Percentiles rank a stretch among this genome's conserved stretches.
Conservation (phyloP, 306 rosid genomes). For the Elaeagnus macrophylla region DNA sequence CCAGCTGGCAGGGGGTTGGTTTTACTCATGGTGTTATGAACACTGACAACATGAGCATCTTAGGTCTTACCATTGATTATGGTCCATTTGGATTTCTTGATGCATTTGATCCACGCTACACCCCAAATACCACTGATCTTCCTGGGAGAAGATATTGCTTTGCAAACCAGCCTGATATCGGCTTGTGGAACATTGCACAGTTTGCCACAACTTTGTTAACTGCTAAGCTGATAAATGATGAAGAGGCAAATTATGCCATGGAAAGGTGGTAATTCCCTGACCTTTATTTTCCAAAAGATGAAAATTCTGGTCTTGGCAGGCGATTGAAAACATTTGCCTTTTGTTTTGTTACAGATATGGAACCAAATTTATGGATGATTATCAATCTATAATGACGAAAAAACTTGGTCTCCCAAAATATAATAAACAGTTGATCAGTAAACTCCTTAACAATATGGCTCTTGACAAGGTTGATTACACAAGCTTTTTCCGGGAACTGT, state of each 20-base stretch:
- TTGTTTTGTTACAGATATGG: constrained; percentile 60
- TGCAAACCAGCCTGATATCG: constrained; percentile 96
- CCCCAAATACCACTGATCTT: constrained; percentile 96
- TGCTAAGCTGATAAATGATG: constrained; percentile 71
- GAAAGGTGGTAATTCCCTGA: constrained; percentile 61
- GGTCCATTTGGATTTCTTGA: constrained; percentile 99
- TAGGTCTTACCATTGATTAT: constrained; percentile 93
- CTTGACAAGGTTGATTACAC: constrained; percentile 98
- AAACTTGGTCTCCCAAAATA: constrained; percentile 93
- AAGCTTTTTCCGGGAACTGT: constrained; percentile 71
- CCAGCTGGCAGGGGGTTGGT: constrained; percentile 97
- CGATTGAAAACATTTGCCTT: constrained; percentile 12
- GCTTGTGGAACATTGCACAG: constrained; percentile 92
- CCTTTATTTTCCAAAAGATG: constrained; percentile 1
- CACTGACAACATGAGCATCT: constrained; percentile 96
- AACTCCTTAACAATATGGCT: constrained; percentile 89
- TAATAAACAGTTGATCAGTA: constrained; percentile 75
- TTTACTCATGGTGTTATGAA: constrained; percentile 98
- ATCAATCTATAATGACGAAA: constrained; percentile 87
- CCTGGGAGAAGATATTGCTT: constrained; percentile 98
- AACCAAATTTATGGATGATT: constrained; percentile 87
- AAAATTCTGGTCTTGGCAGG: constrained; percentile 3
- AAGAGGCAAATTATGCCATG: constrained; percentile 90
- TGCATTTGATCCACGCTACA: constrained; percentile 96
- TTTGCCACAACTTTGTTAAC: constrained; percentile 56